Base-by-base conservation (phyloP, 1,139 yeast species). In the Blastobotrys persicus region DNA sequence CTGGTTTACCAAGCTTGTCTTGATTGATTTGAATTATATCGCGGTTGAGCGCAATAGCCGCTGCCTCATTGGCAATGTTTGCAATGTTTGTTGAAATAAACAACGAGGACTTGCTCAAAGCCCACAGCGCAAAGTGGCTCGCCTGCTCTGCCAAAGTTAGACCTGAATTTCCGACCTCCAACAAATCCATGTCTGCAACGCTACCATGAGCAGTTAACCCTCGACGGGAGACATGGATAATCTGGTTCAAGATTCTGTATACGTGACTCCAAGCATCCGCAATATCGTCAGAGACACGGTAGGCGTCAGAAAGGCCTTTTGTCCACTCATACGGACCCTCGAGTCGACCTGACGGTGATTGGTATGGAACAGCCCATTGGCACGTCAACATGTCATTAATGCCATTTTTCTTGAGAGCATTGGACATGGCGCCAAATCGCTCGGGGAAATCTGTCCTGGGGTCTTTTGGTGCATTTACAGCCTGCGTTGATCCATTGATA, bases 81-180 rank as follows among this genome's bases (percentile, higher is more conserved):
- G 59, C 42, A 6, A 64, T 53, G 50, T 64, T 64, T 33, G 60
- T 63, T 16, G 67, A 67, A 41, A 64, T 59, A 19, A 64, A 53
- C 18, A 64, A 53, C 13, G 68, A 66, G 11, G 67, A 62, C 47
- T 63, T 64, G 33, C 63, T 53, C 17, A 60, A 54, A 4, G 67
- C 56, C 68, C 68, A 64, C 37, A 45, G 11, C 40, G 50, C 40
- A 50, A 45, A 49, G 43, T 49, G 46, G 50, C 9, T 6, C 9
- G 28, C 28, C 28, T 23, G 28, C 9, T 23, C 28, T 23, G 28
- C 28, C 28, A 23, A 9, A 9, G 28, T 23, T 9, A 23, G 28
- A 23, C 28, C 28, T 6, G 28, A 6, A 9, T 23, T 23, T 9
- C 28, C 28, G 28, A 23, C 28, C 9, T 23, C 28, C 28, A 23